phyloP scores from a whole-genome alignment of 352 stramenopile species.

The Phytophthora vignae region DNA sequence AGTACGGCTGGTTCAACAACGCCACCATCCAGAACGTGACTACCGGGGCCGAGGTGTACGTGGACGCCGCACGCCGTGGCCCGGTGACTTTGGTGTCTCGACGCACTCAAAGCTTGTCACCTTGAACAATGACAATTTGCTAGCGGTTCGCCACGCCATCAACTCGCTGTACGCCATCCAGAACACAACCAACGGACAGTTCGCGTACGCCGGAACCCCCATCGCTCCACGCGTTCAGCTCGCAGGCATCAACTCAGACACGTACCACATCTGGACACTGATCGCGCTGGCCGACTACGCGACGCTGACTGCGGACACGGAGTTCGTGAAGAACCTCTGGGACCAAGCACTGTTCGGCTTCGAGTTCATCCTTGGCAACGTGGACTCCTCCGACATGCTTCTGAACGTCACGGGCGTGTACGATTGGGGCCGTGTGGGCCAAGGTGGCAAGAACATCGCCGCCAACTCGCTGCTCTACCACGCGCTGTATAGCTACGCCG shows the following conservation, averaged over 20 bases:
- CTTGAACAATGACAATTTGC: slow-evolving; percentile 45
- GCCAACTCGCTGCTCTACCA: slow-evolving; percentile 47
- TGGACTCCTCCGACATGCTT: slow-evolving; percentile 36
- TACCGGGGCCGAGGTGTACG: slow-evolving; percentile 39
- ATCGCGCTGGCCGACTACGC: slow-evolving; percentile 47
- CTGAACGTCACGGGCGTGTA: slow-evolving; percentile 31
- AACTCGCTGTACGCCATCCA: slow-evolving; percentile 43
- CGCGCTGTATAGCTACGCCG: slow-evolving; percentile 21
- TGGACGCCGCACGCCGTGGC: slow-evolving; percentile 48
- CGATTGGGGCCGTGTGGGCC: slow-evolving; percentile 46
- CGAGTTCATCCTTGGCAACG: slow-evolving; percentile 38
- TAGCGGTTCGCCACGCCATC: slow-evolving; percentile 37
- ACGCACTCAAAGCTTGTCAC: slow-evolving; percentile 38
- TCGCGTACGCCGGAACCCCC: slow-evolving; percentile 41
- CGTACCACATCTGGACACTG: slow-evolving; percentile 53
- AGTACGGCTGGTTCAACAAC: slow-evolving; percentile 49
- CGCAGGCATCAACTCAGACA: slow-evolving; percentile 41
- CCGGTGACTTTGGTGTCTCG: slow-evolving; percentile 43
- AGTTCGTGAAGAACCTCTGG: slow-evolving; percentile 29
- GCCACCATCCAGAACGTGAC: slow-evolving; percentile 38
- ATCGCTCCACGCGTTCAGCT: slow-evolving; percentile 33
- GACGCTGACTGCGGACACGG: slow-evolving; percentile 30
- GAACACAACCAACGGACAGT: slow-evolving; percentile 36
- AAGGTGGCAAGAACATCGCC: slow-evolving; percentile 51
- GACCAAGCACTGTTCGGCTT: slow-evolving; percentile 39